Percentiles rank a stretch among this genome's conserved stretches.
Conservation (phyloP, 345 rosid species). For the Linum lewisii region DNA sequence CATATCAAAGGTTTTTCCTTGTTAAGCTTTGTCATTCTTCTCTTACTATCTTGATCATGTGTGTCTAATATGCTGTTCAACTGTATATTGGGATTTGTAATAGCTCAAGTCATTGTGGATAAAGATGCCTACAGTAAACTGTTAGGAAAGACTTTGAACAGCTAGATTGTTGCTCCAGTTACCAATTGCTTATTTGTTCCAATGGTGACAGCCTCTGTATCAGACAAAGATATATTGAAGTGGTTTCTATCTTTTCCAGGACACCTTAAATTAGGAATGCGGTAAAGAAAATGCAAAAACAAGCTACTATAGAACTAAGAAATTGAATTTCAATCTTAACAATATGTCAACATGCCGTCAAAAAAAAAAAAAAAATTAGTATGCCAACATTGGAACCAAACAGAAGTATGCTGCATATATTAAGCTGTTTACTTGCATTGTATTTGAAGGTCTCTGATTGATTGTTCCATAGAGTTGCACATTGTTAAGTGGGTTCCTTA, state of each 20-base stretch:
- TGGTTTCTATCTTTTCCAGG: neutral
- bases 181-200: neutral
- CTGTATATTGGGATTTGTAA: neutral
- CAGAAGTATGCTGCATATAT: neutral
- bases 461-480: neutral
- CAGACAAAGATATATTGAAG: neutral
- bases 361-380: no score
- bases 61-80: neutral
- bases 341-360: no score
- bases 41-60: neutral
- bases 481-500: neutral
- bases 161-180: neutral
- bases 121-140: neutral
- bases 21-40: neutral
- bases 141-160: neutral
- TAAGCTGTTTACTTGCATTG: neutral
- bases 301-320: neutral
- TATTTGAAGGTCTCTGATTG: neutral
- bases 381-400: neutral
- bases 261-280: neutral
- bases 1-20: slow-evolving; percentile 56
- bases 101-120: neutral
- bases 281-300: neutral
- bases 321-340: neutral
- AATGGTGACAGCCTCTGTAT: neutral